Evolutionary conservation across 345 rosid genomes (phyloP), one percentile per base, ranked within the genome.

Genomic region (Adansonia digitata): DNA sequence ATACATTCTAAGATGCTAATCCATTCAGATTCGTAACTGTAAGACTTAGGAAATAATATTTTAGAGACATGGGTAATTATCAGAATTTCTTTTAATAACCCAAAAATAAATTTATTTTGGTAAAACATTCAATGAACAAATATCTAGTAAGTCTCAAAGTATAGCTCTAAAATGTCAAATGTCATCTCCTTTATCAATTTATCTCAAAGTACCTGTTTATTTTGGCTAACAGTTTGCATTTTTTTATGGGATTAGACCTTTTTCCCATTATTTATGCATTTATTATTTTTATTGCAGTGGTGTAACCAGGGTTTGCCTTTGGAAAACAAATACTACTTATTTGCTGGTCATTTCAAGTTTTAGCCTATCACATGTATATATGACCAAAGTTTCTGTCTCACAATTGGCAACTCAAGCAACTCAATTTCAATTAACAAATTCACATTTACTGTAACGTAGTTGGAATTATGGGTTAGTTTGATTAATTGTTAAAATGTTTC

Each of bases 1-100:
- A 26, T 34, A 35, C 71, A 51, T 55, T 45, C 71, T 74, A 57
- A 26, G 9, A 71, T 39, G 34, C 71, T 62, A 22, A 72, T 77
- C 56, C 53, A 39, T 57, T 45, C 60, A 31, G 34, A 1, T 31
- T 31, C 34, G 3, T 31, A 31, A 1, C 34, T 15, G n/a, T 45
- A 48, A 3, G 5, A 5, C 13, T 18, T 59, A 2, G 27, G n/a
- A 4, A 29, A 60, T 31, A 6, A 2, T 60, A 1, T 31, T 27
- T n/a, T n/a, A 4, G 9, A 60, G 35, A 11, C 1, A 26, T 11
- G 62, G 62, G 62, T 11, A 12, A 0, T 12, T 56, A 81, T 55
- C 29, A 55, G 31, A 55, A n/a, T 52, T 24, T 2, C 5, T 15
- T 22, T 55, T 55, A 7, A 55, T 55, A 20, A 22, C 29, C 29